Percentiles rank a stretch among this genome's conserved stretches.
Evolutionary conservation across 2,329 filamentous ascomycete genomes (phyloP).

Genomic region (Dothistroma septosporum): DNA sequence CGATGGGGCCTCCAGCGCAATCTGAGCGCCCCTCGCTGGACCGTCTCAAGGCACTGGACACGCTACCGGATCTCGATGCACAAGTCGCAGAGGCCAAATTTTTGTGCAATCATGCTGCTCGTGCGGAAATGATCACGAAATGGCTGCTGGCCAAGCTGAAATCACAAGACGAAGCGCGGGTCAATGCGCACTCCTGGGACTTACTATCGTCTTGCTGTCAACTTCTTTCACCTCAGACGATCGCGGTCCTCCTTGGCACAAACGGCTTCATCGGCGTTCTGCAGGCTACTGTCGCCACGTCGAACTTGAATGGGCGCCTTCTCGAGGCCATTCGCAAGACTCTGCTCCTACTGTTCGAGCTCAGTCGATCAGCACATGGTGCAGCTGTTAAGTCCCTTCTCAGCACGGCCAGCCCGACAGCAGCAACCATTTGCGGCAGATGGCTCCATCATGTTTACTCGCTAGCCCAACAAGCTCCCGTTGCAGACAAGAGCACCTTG

Average conservation of each 20-base stretch:
- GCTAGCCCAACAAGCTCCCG: background rate
- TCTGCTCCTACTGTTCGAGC: constrained; percentile 19
- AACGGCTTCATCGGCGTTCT: constrained; percentile 64
- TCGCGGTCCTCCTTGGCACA: constrained; percentile 68
- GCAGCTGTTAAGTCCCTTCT: constrained; percentile 25
- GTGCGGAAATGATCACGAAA: constrained; percentile 59
- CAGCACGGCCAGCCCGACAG: constrained; percentile 16
- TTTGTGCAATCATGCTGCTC: constrained; percentile 31
- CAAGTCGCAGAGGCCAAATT: constrained; percentile 28
- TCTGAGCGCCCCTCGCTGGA: constrained; percentile 36
- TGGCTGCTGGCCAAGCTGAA: constrained; percentile 62
- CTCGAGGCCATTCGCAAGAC: constrained; percentile 7
- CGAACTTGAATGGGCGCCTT: constrained; percentile 6
- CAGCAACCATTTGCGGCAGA: constrained; percentile 25
- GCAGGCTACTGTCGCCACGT: constrained; percentile 49
- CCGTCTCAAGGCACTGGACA: constrained; percentile 38
- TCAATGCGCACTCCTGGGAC: constrained; percentile 50
- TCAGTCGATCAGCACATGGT: constrained; percentile 19
- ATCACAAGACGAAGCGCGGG: constrained; percentile 40
- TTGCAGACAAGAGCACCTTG: constrained; percentile 2
- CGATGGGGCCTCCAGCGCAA: constrained; percentile 12
- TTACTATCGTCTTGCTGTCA: constrained; percentile 59
- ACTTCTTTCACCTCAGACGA: constrained; percentile 63
- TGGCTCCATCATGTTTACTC: constrained; percentile 22
- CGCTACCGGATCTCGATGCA: constrained; percentile 21